Evolutionary conservation across 2,329 filamentous ascomycete genomes (phyloP), one percentile per base, ranked within the genome.

Genomic region (Monosporascus sp.): DNA sequence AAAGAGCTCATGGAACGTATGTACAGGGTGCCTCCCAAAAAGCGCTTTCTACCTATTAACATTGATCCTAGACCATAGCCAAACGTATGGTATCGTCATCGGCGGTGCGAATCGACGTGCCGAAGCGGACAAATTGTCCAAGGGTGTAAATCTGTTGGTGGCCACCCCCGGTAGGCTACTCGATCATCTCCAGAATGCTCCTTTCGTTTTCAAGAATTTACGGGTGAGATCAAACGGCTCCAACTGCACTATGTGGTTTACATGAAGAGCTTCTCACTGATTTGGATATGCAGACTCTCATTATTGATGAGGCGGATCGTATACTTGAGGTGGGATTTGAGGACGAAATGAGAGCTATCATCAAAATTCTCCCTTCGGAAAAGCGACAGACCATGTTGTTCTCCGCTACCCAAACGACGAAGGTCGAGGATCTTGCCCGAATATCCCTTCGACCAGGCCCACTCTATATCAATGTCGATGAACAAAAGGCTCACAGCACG

Each of bases 291-390:
- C 91, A 92, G 71, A 89, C 91, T 1, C 79, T 99, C 37, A 84
- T 99, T 61, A 97, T 97, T 61, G 94, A 99, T 65, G 94, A 99
- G 75, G 94, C 94, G 19, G 94, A 99, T 70, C 87, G 94, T 48
- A 97, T 99, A 58, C 77, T 99, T 45, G 94, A 99, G 75, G 90
- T 97, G 58, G 93, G 94, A 64, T 99, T 99, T 79, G 94, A 99
- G 72, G 94, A 97, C 67, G 94, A 99, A 75, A 96, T 99, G 89
- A 83, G 90, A 59, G 88, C 95, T 70, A 96, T 99, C 62, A 87
- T 97, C 72, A 95, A 95, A 79, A 94, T 97, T 52, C 76, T 97
- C 19, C 90, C 92, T 47, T 88, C 87, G 61, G 86, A 95, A 54
- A 85, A 92, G 61, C 80, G 94, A 56, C 93, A 97, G 73, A 97